Percentiles rank a stretch among this genome's conserved stretches.
These are phyloP conservation scores for Russula ochroleuca DNA, from an alignment of 768 basidiomycete species.

Conservation along the genomic window DNA sequence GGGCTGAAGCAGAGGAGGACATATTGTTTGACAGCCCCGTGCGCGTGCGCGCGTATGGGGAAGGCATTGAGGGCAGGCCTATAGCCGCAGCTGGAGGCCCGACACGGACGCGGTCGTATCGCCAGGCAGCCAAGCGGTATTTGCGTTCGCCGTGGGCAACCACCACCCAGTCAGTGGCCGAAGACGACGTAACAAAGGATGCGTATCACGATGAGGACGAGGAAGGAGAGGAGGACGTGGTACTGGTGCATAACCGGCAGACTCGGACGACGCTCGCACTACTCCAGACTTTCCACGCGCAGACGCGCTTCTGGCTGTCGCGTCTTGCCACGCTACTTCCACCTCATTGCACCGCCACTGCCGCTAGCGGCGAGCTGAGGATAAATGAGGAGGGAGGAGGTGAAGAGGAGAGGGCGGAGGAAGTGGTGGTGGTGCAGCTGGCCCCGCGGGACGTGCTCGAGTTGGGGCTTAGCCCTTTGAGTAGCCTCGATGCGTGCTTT, in stretches of 20 bases:
- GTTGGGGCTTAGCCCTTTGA: slow-evolving; percentile 73
- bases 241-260: slow-evolving; percentile 34
- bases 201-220: neutral
- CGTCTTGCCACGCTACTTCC: slow-evolving; percentile 32
- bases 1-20: slow-evolving; percentile 55
- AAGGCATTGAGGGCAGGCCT: slow-evolving; percentile 64
- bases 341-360: too few relatives aligned
- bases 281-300: slow-evolving; percentile 60
- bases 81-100: neutral
- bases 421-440: slow-evolving; percentile 25
- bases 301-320: slow-evolving; percentile 55
- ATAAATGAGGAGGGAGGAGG: too few relatives aligned
- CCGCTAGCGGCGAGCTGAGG: neutral
- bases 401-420: neutral
- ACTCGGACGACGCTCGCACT: slow-evolving; percentile 46
- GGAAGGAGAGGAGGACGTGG: slow-evolving; percentile 46
- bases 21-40: slow-evolving; percentile 29
- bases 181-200: neutral
- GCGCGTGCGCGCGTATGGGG: slow-evolving; percentile 56
- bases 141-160: slow-evolving; percentile 30
- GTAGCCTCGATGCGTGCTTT: slow-evolving; percentile 64
- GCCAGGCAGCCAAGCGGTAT: slow-evolving; percentile 25
- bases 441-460: slow-evolving; percentile 39
- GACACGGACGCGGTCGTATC: slow-evolving; percentile 18
- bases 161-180: neutral